phyloP scores from a whole-genome alignment of 495 filamentous ascomycete genomes.

The Daldinia grandis region DNA sequence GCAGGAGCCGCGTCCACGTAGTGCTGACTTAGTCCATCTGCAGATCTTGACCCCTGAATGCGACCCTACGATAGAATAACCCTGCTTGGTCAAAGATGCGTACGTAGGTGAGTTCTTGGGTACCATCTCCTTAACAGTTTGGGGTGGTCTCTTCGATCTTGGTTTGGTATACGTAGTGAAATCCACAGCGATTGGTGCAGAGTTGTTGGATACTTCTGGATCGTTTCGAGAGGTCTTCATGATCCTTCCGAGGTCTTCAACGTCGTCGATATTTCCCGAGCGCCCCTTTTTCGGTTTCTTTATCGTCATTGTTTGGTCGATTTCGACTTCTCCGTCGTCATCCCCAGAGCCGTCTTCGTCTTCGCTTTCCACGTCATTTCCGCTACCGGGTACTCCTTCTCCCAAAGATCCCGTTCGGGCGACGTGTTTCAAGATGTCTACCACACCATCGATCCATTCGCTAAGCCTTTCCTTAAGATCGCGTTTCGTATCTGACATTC shows the following conservation, averaged over 20 bases:
- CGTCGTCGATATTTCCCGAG: slow-evolving; percentile 68
- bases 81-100: slow-evolving; percentile 89
- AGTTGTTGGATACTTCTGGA: slow-evolving; percentile 43
- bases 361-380: slow-evolving; percentile 83
- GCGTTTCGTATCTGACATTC: slow-evolving; percentile 84
- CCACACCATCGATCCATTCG: slow-evolving; percentile 82
- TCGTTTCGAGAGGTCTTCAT: slow-evolving; percentile 60
- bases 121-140: slow-evolving; percentile 86
- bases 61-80: slow-evolving; percentile 92
- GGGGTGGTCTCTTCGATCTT: slow-evolving; percentile 55
- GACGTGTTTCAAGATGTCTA: slow-evolving; percentile 72
- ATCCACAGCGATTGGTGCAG: slow-evolving; percentile 77
- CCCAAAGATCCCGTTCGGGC: slow-evolving; percentile 70
- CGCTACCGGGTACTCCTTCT: slow-evolving; percentile 82
- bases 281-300: slow-evolving; percentile 47
- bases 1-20: slow-evolving; percentile 93
- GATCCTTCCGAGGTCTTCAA: slow-evolving; percentile 83
- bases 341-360: slow-evolving; percentile 68
- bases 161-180: slow-evolving; percentile 74
- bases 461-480: slow-evolving; percentile 69
- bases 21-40: slow-evolving; percentile 96
- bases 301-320: slow-evolving; percentile 50
- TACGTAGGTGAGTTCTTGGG: slow-evolving; percentile 89
- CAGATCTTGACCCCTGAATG: slow-evolving; percentile 98
- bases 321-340: slow-evolving; percentile 66